Evolutionary conservation across 2,329 filamentous ascomycete genomes (phyloP), one percentile per base, ranked within the genome.

Genomic region (Furcasterigmium sp.): DNA sequence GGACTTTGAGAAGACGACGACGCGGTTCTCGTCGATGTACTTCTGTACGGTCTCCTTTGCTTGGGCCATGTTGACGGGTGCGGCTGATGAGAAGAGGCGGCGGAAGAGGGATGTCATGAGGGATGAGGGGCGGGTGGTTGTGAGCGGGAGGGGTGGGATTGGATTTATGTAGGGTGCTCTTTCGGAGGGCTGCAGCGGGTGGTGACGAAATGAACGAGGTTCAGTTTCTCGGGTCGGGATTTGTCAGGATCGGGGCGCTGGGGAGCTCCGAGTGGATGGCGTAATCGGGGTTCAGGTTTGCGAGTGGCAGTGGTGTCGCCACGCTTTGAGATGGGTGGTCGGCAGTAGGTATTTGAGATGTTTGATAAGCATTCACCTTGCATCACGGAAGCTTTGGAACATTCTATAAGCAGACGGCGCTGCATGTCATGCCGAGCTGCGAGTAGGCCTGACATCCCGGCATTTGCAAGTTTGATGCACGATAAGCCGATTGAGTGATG

Each of bases 1-100:
- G 14, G 85, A 88, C 75, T 98, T 98, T 69, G 85, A 91, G 78
- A 98, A 98, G 63, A 98, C 87, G 57, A 93, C 87, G 65, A 95
- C 90, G 57, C 81, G 70, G 72, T 95, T 93, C 61, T 91, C 83
- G 68, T 93, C 81, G 66, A 97, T 95, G 70, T 96, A 83, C 59
- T 74, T 67, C 68, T 95, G 82, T 49, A 87, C 87, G 69, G 94
- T 94, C 51, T 78, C 75, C 70, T 87, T 88, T 60, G 88, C 87
- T 62, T 85, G 80, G 60, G 87, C 83, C 87, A 95, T 94, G 58
- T 70, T 78, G 69, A 78, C 74, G 55, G 85, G 74, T 64, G 76
- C 72, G 61, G 70, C 63, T 42, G 74, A 65, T 26, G 23, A 72
- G 67, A 95, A 93, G 62, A 94, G 75, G 61, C 79, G 75, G 60